A percentile compares a stretch with the other conserved stretches of the same genome.
Evolutionary conservation across 345 rosid genomes (phyloP).

Genomic region (Cochlearia excelsa): DNA sequence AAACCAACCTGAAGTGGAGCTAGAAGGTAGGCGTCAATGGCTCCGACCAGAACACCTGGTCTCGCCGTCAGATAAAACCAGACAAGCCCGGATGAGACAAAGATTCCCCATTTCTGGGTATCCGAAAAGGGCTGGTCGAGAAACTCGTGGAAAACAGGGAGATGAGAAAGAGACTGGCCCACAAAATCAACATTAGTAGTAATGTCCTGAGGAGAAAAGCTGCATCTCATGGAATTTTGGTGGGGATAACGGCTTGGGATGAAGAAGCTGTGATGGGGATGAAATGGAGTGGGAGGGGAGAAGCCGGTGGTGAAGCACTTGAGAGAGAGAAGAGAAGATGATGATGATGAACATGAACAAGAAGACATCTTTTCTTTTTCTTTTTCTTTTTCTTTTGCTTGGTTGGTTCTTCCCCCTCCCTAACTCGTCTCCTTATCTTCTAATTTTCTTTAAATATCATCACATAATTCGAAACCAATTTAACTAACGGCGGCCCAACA

Average conservation of each 20-base stretch:
- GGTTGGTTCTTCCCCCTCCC: too few relatives aligned
- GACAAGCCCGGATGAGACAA: conserved; percentile 50
- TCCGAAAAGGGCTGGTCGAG: conserved; percentile 38
- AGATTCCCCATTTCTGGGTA: conserved; percentile 58
- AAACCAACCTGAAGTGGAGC: conserved; percentile 78
- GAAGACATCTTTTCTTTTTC: too few relatives aligned
- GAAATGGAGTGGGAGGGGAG: conserved; percentile 39
- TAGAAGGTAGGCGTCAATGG: conserved; percentile 81
- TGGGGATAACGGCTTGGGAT: background rate
- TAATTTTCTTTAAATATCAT: too few relatives aligned
- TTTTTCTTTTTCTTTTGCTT: too few relatives aligned
- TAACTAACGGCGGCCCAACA: too few relatives aligned
- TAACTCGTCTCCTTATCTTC: too few relatives aligned
- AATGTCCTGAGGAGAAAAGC: conserved; percentile 31
- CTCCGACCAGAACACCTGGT: conserved; percentile 86
- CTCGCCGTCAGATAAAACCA: conserved; percentile 92
- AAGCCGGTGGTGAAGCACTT: conserved; percentile 31
- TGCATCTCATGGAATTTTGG: conserved; percentile 43
- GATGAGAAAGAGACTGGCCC: conserved; percentile 38
- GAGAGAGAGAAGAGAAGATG: conserved; percentile 41
- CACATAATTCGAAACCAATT: too few relatives aligned
- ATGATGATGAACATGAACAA: background rate
- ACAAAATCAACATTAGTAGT: conserved; percentile 23
- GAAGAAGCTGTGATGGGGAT: conserved; percentile 4
- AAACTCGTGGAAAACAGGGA: conserved; percentile 44